phyloP scores from a whole-genome alignment of 306 rosid species.

The Vigna trinervia region DNA sequence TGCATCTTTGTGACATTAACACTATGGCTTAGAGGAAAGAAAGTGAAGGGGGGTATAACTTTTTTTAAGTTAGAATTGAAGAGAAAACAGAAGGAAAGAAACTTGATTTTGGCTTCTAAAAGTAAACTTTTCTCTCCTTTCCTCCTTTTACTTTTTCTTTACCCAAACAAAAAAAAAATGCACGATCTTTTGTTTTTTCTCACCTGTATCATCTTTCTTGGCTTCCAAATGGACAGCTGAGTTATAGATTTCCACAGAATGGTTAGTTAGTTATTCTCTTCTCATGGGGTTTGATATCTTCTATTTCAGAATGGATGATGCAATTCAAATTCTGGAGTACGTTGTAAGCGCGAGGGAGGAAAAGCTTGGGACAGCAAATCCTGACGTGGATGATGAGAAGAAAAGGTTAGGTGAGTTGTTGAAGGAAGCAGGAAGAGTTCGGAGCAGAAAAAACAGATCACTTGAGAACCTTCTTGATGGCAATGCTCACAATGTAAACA shows the following conservation, averaged over 20 bases:
- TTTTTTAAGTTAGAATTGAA: neutral
- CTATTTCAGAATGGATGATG: constrained; percentile 82
- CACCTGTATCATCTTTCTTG: neutral
- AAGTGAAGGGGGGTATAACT: neutral
- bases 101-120: neutral
- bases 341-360: constrained; percentile 90
- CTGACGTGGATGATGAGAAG: constrained; percentile 93
- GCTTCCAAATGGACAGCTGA: neutral
- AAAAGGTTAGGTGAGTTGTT: constrained; percentile 81
- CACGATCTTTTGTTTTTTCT: neutral
- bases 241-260: constrained; percentile 13
- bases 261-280: neutral
- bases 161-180: neutral
- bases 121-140: neutral
- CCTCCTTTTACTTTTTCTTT: neutral
- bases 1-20: neutral
- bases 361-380: constrained; percentile 97
- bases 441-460: constrained; percentile 73
- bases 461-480: constrained; percentile 87
- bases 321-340: constrained; percentile 80
- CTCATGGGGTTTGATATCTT: constrained; percentile 27
- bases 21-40: neutral
- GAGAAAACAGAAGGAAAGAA: neutral
- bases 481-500: constrained; percentile 53
- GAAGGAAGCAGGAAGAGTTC: constrained; percentile 91